These are phyloP conservation scores for Pluteus cervinus DNA, from an alignment of 768 basidiomycete genomes.

Conservation along the genomic window DNA sequence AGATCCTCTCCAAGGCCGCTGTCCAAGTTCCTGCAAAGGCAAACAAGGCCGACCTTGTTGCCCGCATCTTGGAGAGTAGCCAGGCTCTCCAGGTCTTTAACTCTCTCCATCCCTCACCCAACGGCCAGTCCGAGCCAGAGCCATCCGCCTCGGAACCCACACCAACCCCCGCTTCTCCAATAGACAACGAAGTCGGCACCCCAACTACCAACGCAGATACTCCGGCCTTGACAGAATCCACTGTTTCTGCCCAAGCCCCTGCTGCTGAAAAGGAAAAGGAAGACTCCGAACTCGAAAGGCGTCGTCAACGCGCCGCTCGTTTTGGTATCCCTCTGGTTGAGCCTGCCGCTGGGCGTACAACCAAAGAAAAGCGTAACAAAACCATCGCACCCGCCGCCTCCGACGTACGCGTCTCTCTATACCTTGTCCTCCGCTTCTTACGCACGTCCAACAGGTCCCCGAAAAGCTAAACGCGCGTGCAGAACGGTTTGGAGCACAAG, in stretches of 20 bases:
- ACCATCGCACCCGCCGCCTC: slow-evolving; percentile 7
- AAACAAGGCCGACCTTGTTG: slow-evolving; percentile 63
- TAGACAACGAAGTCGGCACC: not conserved
- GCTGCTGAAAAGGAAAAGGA: slow-evolving; percentile 6
- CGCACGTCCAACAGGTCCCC: slow-evolving; percentile 28
- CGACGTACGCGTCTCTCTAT: slow-evolving; percentile 19
- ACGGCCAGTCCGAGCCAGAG: slow-evolving; percentile 12
- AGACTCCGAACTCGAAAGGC: slow-evolving; percentile 51
- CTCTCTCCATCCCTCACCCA: slow-evolving; percentile 26
- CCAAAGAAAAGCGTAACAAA: slow-evolving; percentile 15
- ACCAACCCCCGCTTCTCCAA: not conserved
- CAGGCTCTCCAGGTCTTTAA: slow-evolving; percentile 47
- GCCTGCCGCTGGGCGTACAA: slow-evolving; percentile 18
- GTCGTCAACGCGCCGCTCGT: slow-evolving; percentile 58
- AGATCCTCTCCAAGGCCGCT: slow-evolving; percentile 49
- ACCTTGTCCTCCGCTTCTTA: not conserved
- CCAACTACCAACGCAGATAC: not conserved
- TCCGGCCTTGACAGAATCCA: slow-evolving; percentile 1
- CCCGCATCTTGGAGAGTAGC: slow-evolving; percentile 49
- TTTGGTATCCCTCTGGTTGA: slow-evolving; percentile 64
- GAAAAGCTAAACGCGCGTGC: slow-evolving; percentile 48
- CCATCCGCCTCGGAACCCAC: too few species aligned
- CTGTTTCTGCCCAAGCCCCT: not conserved
- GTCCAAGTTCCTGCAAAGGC: slow-evolving; percentile 46
- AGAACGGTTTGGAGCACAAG: slow-evolving; percentile 44